Conservation (phyloP, 768 basidiomycete species). For the Mycena polygramma region DNA sequence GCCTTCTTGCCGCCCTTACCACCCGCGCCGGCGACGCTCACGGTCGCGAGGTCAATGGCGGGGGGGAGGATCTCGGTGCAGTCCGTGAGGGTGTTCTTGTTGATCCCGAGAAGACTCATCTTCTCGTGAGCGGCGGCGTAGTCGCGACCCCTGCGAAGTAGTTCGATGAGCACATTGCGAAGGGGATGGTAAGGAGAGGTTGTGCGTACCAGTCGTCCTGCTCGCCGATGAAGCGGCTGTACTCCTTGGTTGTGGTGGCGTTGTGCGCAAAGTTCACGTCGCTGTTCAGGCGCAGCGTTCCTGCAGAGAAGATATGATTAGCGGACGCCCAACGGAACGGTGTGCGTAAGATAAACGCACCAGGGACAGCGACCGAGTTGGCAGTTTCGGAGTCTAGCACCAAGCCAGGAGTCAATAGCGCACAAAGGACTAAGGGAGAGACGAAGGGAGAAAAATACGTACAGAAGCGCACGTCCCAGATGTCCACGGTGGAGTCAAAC, state of each 20-base stretch:
- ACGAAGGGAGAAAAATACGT: too few relatives aligned
- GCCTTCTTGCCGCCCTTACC: neutral
- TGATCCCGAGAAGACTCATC: conserved; percentile 13
- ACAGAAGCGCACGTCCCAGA: conserved; percentile 11
- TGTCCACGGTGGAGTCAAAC: neutral
- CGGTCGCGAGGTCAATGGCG: neutral
- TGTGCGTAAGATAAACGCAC: neutral
- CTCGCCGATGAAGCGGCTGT: neutral
- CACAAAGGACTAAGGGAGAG: too few relatives aligned
- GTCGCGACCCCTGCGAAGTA: neutral
- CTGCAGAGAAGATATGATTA: neutral
- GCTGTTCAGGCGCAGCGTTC: neutral
- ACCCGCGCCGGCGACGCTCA: neutral
- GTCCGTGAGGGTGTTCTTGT: conserved; percentile 5
- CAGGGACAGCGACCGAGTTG: neutral
- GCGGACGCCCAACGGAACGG: neutral
- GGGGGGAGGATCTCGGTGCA: conserved; percentile 8
- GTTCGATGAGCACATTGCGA: neutral
- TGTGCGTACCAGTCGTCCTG: neutral
- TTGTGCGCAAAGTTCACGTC: neutral
- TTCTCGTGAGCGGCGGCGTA: conserved; percentile 19
- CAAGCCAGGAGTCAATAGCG: too few relatives aligned
- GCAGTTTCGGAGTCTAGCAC: neutral
- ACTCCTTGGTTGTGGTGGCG: neutral
- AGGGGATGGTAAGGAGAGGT: neutral